Evolutionary conservation across 2,329 filamentous ascomycete genomes (phyloP), one percentile per base, ranked within the genome.

Genomic region (Epichloe gansuensis): DNA sequence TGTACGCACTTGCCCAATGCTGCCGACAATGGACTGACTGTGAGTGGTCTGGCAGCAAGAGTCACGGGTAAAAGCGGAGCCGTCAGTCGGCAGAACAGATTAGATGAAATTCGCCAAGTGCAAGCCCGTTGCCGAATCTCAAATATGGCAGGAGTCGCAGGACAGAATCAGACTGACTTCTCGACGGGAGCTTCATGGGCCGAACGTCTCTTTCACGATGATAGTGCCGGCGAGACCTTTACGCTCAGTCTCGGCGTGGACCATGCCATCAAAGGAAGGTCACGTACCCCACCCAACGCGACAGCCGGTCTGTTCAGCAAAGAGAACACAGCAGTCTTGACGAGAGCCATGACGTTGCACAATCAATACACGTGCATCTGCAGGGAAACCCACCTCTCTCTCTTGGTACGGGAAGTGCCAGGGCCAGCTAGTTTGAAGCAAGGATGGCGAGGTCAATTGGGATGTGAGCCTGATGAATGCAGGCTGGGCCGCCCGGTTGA

Each of bases 121-220:
- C 56, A 75, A 75, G 54, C 70, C 75, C 1, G 74, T 69, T 3
- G 79, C 78, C 2, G 81, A 77, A 21, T 21, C 1, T 21, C 17
- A 21, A 21, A 21, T 21, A 21, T 21, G 17, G 17, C 17, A 21
- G 17, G 17, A 21, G 17, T 65, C 71, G 82, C 46, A 74, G 75
- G 54, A 77, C 76, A 28, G 69, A 70, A 46, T 61, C 34, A 69
- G 68, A 2, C 67, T 82, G 7, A 81, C 76, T 0, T 0, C 72
- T 82, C 23, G 80, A 82, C 61, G 75, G 76, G 5, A 71, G 72
- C 2, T 82, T 81, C 65, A 65, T 82, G 38, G 79, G 80, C 4
- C 76, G 75, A 54, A 72, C 74, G 0, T 65, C 61, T 0, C 65
- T 83, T 28, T 75, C 78, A 2, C 72, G 74, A 43, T 80, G 77